Evolutionary conservation across 2,329 filamentous ascomycete genomes (phyloP).

Genomic region (Xylariaceae sp.): DNA sequence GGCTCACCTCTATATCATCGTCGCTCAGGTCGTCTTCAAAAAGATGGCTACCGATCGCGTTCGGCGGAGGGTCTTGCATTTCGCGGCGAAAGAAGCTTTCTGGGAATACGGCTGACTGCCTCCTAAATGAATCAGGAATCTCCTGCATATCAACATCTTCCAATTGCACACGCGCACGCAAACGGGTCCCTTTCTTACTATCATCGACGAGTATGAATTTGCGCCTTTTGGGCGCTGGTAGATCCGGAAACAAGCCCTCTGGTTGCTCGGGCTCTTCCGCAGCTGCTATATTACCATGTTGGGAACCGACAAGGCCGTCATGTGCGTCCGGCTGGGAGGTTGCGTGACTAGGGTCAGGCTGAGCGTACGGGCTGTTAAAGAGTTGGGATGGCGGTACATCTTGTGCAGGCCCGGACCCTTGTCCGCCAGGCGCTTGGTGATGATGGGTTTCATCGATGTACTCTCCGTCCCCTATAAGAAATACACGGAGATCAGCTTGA

Average conservation of each 20-base stretch:
- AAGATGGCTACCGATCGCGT: conserved; percentile 67
- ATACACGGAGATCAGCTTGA: conserved; percentile 29
- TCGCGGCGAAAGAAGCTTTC: conserved; percentile 88
- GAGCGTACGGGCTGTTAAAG: conserved; percentile 29
- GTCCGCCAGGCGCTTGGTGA: conserved; percentile 53
- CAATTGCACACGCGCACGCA: conserved; percentile 88
- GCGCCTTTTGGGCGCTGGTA: conserved; percentile 84
- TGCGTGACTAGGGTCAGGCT: conserved; percentile 35
- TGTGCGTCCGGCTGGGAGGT: conserved; percentile 37
- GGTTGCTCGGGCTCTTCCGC: conserved; percentile 52
- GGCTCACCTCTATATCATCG: conserved; percentile 53
- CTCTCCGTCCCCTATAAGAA: conserved; percentile 52
- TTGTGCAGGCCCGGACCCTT: conserved; percentile 42
- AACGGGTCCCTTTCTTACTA: conserved; percentile 68
- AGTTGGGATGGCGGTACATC: conserved; percentile 49
- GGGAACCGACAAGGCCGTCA: conserved; percentile 36
- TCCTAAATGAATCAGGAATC: conserved; percentile 92
- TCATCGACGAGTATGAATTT: conserved; percentile 98
- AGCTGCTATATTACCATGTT: conserved; percentile 32
- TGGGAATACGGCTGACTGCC: conserved; percentile 82
- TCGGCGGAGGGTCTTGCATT: conserved; percentile 81
- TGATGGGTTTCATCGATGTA: conserved; percentile 62
- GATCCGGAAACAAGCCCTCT: conserved; percentile 74
- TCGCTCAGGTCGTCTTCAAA: conserved; percentile 59
- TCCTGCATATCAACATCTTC: conserved; percentile 91